Percentiles rank a stretch among this genome's conserved stretches.
These are phyloP conservation scores for Yarrowia sp. DNA, from an alignment of 805 yeast species.

Conservation along the genomic window DNA sequence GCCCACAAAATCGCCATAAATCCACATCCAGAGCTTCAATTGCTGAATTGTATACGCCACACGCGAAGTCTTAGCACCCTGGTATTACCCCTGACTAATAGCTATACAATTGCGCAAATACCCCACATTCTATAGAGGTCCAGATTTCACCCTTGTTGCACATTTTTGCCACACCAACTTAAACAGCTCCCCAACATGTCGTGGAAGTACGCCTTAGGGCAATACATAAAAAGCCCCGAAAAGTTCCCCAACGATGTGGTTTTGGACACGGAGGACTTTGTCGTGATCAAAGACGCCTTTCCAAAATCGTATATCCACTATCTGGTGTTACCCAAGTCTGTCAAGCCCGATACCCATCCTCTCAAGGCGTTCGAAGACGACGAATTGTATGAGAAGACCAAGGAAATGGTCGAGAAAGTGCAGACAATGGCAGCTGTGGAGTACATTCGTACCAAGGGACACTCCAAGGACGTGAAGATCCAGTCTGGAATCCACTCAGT, in stretches of 20 bases:
- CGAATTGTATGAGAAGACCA: constrained; percentile 38
- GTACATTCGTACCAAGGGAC: constrained; percentile 34
- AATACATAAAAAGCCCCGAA: constrained; percentile 51
- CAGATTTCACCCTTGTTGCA: too few species aligned
- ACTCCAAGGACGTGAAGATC: background rate
- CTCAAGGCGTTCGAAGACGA: constrained; percentile 47
- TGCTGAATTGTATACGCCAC: too few species aligned
- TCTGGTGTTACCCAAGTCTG: constrained; percentile 56
- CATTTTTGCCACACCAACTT: too few species aligned
- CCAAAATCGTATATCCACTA: constrained; percentile 65
- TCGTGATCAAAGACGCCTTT: constrained; percentile 57
- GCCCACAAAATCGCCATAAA: too few species aligned
- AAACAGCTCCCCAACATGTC: constrained; percentile 41
- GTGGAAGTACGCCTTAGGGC: constrained; percentile 38
- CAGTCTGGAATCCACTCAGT: constrained; percentile 47
- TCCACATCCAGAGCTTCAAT: too few species aligned
- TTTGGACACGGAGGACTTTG: constrained; percentile 51
- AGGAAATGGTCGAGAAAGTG: constrained; percentile 43
- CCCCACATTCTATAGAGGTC: too few species aligned
- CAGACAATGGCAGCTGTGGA: constrained; percentile 38
- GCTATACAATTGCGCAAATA: too few species aligned
- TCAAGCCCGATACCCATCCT: constrained; percentile 45
- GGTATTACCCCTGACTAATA: too few species aligned
- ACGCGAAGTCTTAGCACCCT: too few species aligned
- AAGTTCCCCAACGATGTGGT: constrained; percentile 42